A percentile compares a stretch with the other conserved stretches of the same genome.
phyloP scores from a whole-genome alignment of 257 asterid genomes.

The Solanum verrucosum region DNA sequence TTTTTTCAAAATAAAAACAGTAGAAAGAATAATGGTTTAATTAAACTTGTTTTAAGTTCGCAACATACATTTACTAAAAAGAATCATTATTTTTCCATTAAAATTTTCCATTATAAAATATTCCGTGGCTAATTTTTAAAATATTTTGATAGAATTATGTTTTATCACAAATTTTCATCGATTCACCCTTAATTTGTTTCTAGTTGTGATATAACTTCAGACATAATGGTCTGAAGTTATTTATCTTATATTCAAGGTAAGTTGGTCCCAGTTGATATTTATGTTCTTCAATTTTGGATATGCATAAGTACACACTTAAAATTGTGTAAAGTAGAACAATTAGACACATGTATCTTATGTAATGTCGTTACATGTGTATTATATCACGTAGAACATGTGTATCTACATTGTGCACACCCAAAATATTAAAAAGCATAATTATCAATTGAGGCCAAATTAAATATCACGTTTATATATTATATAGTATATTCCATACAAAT shows the following conservation, averaged over 20 bases:
- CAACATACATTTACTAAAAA: not conserved
- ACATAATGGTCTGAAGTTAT: not conserved
- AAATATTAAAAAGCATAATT: not conserved
- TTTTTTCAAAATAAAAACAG: not conserved
- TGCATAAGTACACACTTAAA: no score
- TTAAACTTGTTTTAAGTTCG: not conserved
- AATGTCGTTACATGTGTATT: no score
- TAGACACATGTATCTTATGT: no score
- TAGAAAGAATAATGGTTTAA: not conserved
- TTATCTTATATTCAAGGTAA: not conserved
- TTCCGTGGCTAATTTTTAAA: not conserved
- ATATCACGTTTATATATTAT: no score
- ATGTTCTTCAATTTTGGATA: no score
- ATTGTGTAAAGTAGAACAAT: no score
- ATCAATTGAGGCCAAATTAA: not conserved
- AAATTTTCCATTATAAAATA: no score
- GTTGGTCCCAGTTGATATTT: not conserved
- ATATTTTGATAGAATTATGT: no score
- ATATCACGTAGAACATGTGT: not conserved
- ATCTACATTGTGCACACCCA: not conserved
- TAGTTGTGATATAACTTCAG: not conserved
- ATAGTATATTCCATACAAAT: no score
- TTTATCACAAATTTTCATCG: no score
- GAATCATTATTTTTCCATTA: not conserved
- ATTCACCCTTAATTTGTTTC: no score